Evolutionary conservation across 805 yeast species (phyloP).

Genomic region (Candida andamanensis): DNA sequence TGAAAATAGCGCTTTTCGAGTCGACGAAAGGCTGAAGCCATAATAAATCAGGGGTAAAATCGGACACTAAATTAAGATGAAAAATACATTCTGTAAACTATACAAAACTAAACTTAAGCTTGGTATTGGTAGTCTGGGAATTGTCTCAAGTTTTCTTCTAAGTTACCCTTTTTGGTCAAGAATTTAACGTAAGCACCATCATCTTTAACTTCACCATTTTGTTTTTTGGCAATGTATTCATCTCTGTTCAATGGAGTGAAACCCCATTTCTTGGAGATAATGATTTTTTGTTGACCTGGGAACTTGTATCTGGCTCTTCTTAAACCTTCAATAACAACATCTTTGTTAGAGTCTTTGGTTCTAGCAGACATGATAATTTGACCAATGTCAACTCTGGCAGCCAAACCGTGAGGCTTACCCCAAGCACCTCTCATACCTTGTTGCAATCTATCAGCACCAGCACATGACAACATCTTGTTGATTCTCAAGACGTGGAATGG

Average conservation of each 20-base stretch:
- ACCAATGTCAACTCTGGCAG: constrained; percentile 98
- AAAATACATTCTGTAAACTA: neutral
- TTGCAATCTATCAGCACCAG: constrained; percentile 99
- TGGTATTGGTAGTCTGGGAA: constrained; percentile 83
- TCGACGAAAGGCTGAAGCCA: too few species aligned
- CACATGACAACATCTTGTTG: constrained; percentile 99
- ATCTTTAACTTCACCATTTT: constrained; percentile 97
- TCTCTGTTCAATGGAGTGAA: constrained; percentile 99
- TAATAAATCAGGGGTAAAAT: too few species aligned
- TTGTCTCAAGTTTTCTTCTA: constrained; percentile 83
- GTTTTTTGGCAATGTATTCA: constrained; percentile 90
- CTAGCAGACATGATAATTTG: constrained; percentile 97
- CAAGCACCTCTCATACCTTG: constrained; percentile 99
- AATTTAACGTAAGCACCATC: constrained; percentile 99
- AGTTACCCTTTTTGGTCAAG: constrained; percentile 93
- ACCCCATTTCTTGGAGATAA: constrained; percentile 99
- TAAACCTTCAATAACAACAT: constrained; percentile 95
- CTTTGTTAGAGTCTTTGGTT: constrained; percentile 98
- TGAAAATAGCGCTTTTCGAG: too few species aligned
- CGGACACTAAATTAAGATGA: neutral
- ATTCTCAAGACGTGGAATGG: constrained; percentile 99
- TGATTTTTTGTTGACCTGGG: constrained; percentile 99
- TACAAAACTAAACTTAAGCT: constrained; percentile 22
- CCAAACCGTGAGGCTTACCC: constrained; percentile 99
- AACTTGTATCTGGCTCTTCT: constrained; percentile 99